Base-by-base conservation (phyloP, 495 filamentous ascomycete species). In the Lentithecium fluviatile region DNA sequence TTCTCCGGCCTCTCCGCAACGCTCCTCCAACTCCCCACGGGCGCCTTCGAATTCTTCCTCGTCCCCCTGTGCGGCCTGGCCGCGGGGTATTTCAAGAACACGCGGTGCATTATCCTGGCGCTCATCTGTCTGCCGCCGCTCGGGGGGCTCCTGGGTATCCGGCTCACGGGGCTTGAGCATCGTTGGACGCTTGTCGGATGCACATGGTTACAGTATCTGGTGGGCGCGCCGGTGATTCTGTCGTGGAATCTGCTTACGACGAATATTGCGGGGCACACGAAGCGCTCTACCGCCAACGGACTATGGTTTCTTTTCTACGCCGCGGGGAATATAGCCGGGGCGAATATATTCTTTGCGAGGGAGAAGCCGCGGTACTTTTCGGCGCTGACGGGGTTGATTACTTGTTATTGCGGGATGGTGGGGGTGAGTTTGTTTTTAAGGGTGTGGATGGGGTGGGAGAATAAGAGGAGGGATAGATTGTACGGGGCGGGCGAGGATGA, bases 331-430 rank as follows among this genome's bases (percentile, higher is more conserved):
- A 71, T 62, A 34, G 57, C 37, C 10, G 57, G 45, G 52, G 84
- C 84, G 0, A 85, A 85, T 70, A 85, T 86, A 73, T 85, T 84
- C 66, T 82, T 82, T 62, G 76, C 76, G 1, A 71, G 69, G 19
- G 82, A 86, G 66, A 78, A 76, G 19, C 83, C 82, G 19, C 73
- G 73, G 3, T 86, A 86, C 56, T 58, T 69, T 1, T 78, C 85
- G 17, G 84, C 82, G 4, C 83, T 87, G 47, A 84, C 82, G 75
- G 81, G 78, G 1, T 84, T 85, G 76, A 83, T 88, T 52, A 80
- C 85, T 6, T 80, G 79, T 11, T 82, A 85, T 84, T 19, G 74
- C 80, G 52, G 50, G 17, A 65, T 83, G 0, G 77, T 76, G 84
- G n/a, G 76, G 79, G 8, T 62, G 78, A 12, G 66, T 80, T 13